Evolutionary conservation across 2,329 filamentous ascomycete species (phyloP), one percentile per base, ranked within the genome.

Genomic region (Trichoderma sp.): DNA sequence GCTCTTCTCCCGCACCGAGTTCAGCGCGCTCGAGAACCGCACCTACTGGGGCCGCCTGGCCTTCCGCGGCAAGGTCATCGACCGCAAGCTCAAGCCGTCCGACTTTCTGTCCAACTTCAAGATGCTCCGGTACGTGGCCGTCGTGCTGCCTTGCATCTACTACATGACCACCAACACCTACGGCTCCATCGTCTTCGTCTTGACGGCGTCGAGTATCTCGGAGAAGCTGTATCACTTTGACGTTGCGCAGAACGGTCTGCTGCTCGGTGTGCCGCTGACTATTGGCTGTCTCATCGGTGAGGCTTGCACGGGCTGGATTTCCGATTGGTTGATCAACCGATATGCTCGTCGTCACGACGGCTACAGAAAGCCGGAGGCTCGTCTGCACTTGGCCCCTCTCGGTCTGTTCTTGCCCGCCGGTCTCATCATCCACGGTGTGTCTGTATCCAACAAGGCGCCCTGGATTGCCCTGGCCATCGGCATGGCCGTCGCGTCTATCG

Each of bases 391-490:
- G 11, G 69, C 69, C 2, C 69, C 69, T 35, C 69, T 72, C 0
- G 41, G 69, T 2, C 8, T 72, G 14, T 72, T 72, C n/a, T 7
- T 72, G n/a, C 69, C 69, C 1, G 59, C 59, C 6, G 69, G 69
- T 21, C 69, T 72, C 59, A 72, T 72, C 7, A 72, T 72, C 14
- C 69, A 72, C 38, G 69, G 69, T 6, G 69, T 72, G 9, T 72
- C 69, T 3, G 69, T 72, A 2, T 21, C 69, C 8, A 64, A 72
- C 16, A 6, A 27, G 3, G 69, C 59, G 7, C 69, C 69, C 14
- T 72, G 69, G 69, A 72, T 72, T 27, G 69, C 69, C n/a, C 29
- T 72, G 14, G 69, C 69, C n/a, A 50, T 72, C 6, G 69, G 69
- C 38, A 72, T 72, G 69, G 41, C 59, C 2, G 69, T 72, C 8